Evolutionary conservation across 306 rosid species (phyloP), one percentile per base, ranked within the genome.

Genomic region (Vigna mungo): DNA sequence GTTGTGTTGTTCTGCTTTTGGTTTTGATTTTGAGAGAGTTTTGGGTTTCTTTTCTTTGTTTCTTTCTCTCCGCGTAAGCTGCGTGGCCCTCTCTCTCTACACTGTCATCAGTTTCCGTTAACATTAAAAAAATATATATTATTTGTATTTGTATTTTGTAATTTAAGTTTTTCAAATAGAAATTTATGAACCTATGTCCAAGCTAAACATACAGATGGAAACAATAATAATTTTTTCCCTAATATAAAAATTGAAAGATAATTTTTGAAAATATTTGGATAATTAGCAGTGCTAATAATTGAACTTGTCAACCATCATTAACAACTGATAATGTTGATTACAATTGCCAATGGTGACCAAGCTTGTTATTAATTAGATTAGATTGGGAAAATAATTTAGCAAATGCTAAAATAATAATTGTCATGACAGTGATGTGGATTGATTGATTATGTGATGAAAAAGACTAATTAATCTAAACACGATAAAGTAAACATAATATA

Each of bases 41-140:
- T 39, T 20, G 3, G 46, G 46, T 9, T 17, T 37, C 7, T 20
- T n/a, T 13, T 27, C 41, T 71, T 23, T 71, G 5, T 16, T 37
- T n/a, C 27, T 36, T 13, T 3, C 25, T 46, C 37, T 23, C 47
- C 59, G 73, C 54, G 55, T 67, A 67, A 23, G 3, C 72, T 67
- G 55, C 72, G 73, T 68, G 73, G 56, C 74, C 44, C 13, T 52
- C 63, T 8, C 74, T 8, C 74, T 69, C 46, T 49, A 30, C 46
- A 48, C 46, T 66, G 20, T 65, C 36, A 66, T 18, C 72, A 5
- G 11, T 66, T 43, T 66, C 72, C 53, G 17, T 43, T 64, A 36
- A 36, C 41, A 7, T 36, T 4, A 34, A 34, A 34, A 6, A 36
- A 36, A 36, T n/a, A 34, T 0, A 1, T 0, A 34, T 21, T 4